These are phyloP conservation scores for Phytophthora multivora DNA, from an alignment of 352 stramenopile genomes.

Conservation along the genomic window DNA sequence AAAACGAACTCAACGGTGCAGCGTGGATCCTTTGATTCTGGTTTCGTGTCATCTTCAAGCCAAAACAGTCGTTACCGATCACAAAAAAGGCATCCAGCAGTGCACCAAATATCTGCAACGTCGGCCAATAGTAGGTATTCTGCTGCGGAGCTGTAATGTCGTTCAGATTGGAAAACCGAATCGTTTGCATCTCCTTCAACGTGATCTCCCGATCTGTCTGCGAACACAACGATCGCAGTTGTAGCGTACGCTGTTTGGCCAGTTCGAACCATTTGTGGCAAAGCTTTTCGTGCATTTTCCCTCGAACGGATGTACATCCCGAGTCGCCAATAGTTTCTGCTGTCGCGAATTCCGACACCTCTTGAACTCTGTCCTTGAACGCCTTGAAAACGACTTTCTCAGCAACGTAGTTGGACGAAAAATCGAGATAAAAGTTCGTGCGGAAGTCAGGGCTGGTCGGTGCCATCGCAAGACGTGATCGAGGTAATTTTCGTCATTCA, in stretches of 20 bases:
- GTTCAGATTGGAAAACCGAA: constrained; percentile 1
- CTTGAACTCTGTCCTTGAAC: constrained; percentile 2
- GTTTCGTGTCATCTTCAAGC: constrained; percentile 7
- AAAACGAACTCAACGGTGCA: constrained; percentile 5
- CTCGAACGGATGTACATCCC: constrained; percentile 1
- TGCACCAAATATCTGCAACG: constrained; percentile 3
- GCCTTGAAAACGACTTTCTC: neutral
- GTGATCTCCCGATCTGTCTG: too few relatives aligned
- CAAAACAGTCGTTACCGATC: neutral
- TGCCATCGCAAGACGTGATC: constrained; percentile 2
- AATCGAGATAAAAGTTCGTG: neutral
- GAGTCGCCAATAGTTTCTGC: constrained; percentile 13
- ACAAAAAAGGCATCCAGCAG: constrained; percentile 8
- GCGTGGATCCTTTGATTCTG: constrained; percentile 4
- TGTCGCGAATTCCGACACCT: constrained; percentile 17
- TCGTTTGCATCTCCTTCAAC: neutral
- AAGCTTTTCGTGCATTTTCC: constrained; percentile 17
- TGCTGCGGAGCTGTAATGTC: neutral
- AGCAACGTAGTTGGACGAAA: neutral
- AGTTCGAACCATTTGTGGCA: constrained; percentile 19
- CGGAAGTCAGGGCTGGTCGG: neutral
- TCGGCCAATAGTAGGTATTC: neutral
- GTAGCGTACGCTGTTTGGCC: too few relatives aligned
- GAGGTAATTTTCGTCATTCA: neutral
- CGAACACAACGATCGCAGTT: too few relatives aligned